Percentiles rank a stretch among this genome's conserved stretches.
These are phyloP conservation scores for Phaffomyces antillensis DNA, from an alignment of 805 yeast genomes.

Conservation along the genomic window DNA sequence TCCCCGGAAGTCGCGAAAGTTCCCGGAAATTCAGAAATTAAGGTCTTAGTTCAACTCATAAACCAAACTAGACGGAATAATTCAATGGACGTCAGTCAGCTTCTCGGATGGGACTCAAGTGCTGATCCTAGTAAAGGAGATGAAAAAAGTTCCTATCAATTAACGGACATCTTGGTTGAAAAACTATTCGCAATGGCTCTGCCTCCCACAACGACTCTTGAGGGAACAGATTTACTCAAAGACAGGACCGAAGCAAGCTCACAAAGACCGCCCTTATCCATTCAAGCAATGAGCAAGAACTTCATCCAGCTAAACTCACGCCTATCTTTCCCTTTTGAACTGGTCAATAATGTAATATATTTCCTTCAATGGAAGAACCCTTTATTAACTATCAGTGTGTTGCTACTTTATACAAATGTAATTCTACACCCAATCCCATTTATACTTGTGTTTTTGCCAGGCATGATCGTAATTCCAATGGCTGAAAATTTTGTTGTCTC, in stretches of 20 bases:
- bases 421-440: constrained; percentile 51
- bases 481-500: constrained; percentile 56
- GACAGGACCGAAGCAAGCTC: constrained; percentile 55
- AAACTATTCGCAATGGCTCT: constrained; percentile 63
- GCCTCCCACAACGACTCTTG: constrained; percentile 50
- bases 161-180: constrained; percentile 70
- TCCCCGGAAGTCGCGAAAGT: too few species aligned
- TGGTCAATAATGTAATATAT: constrained; percentile 48
- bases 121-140: constrained; percentile 2
- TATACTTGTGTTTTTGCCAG: constrained; percentile 44
- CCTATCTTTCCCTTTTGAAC: constrained; percentile 51
- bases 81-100: constrained; percentile 23
- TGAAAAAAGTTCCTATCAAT: constrained; percentile 10
- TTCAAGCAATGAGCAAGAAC: constrained; percentile 63
- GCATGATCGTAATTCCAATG: constrained; percentile 48
- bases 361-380: constrained; percentile 63
- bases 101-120: constrained; percentile 24
- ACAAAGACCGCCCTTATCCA: constrained; percentile 60
- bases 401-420: constrained; percentile 42
- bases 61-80: not conserved
- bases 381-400: constrained; percentile 49
- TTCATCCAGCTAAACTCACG: constrained; percentile 57
- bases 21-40: not conserved
- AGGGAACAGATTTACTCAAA: constrained; percentile 33
- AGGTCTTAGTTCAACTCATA: too few species aligned